These are phyloP conservation scores for Apiotrichum gracile DNA, from an alignment of 1,284 basidiomycete species.

Conservation along the genomic window DNA sequence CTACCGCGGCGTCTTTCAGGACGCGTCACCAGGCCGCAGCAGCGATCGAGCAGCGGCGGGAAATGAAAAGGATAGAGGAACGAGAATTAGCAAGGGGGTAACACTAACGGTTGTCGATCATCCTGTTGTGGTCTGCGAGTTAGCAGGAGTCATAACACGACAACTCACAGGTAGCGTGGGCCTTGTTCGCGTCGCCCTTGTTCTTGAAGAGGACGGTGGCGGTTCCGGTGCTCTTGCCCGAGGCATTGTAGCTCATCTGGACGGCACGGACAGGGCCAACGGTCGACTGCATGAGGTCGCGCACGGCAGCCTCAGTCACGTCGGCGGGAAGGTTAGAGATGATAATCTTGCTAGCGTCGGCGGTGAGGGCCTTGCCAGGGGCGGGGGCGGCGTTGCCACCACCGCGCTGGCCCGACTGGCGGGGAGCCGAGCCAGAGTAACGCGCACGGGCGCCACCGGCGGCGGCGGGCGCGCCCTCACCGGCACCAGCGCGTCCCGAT, in stretches of 20 bases:
- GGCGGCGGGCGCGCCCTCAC: slow-evolving; percentile 20
- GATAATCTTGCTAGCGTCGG: slow-evolving; percentile 78
- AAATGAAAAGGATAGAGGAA: background rate
- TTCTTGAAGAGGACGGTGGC: slow-evolving; percentile 82
- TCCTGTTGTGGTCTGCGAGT: slow-evolving; percentile 74
- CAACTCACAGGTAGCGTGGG: slow-evolving; percentile 68
- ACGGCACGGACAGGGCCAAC: slow-evolving; percentile 81
- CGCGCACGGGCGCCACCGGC: slow-evolving; percentile 53
- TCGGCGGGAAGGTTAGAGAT: slow-evolving; percentile 93
- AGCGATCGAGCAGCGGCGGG: slow-evolving; percentile 9
- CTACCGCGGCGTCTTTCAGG: background rate
- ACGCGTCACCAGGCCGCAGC: slow-evolving; percentile 5
- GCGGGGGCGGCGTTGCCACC: slow-evolving; percentile 30
- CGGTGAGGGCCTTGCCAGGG: slow-evolving; percentile 45
- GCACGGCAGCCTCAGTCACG: slow-evolving; percentile 89
- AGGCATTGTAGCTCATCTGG: slow-evolving; percentile 75
- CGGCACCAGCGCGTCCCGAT: slow-evolving; percentile 41
- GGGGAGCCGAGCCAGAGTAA: slow-evolving; percentile 31
- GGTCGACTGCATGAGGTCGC: slow-evolving; percentile 87
- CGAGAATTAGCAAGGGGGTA: slow-evolving; percentile 11
- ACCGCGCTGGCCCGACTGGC: slow-evolving; percentile 1
- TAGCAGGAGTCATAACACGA: background rate
- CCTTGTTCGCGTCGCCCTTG: slow-evolving; percentile 84
- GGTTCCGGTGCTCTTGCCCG: slow-evolving; percentile 82
- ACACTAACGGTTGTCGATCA: slow-evolving; percentile 99